Evolutionary conservation across 352 stramenopile genomes (phyloP).

Genomic region (Phytopythium delawarense): DNA sequence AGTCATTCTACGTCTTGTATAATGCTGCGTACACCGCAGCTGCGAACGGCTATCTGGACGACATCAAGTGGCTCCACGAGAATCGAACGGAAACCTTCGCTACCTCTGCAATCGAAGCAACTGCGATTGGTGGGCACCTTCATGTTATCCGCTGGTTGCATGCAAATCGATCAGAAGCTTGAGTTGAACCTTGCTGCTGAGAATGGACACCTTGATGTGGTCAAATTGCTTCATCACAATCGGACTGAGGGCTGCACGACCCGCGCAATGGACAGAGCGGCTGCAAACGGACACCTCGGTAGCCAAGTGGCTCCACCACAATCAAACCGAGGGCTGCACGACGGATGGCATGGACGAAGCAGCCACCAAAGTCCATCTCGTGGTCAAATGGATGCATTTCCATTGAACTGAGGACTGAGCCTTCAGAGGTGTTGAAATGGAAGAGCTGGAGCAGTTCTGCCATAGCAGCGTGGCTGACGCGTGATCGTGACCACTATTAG

Average conservation of each 20-base stretch:
- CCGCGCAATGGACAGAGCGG: not conserved
- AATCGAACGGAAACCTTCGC: not conserved
- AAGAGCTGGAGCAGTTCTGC: no score
- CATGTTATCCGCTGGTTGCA: not conserved
- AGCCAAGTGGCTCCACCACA: not conserved
- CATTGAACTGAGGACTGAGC: no score
- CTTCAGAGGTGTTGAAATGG: no score
- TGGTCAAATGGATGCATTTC: not conserved
- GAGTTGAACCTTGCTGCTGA: not conserved
- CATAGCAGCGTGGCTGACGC: no score
- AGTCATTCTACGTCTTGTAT: no score
- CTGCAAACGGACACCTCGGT: not conserved
- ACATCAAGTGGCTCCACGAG: not conserved
- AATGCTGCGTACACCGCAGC: no score
- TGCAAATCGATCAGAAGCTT: not conserved
- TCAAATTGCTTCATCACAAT: not conserved
- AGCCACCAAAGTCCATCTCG: not conserved
- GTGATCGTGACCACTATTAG: no score
- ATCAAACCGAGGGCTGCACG: not conserved
- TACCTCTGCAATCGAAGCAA: no score
- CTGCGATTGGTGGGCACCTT: not conserved
- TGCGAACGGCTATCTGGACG: not conserved
- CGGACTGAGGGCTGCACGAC: not conserved
- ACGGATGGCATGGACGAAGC: not conserved
- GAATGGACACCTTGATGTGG: not conserved